A percentile compares a stretch with the other conserved stretches of the same genome.
Conservation (phyloP, 805 yeast genomes). For the Pichia nakasei region DNA sequence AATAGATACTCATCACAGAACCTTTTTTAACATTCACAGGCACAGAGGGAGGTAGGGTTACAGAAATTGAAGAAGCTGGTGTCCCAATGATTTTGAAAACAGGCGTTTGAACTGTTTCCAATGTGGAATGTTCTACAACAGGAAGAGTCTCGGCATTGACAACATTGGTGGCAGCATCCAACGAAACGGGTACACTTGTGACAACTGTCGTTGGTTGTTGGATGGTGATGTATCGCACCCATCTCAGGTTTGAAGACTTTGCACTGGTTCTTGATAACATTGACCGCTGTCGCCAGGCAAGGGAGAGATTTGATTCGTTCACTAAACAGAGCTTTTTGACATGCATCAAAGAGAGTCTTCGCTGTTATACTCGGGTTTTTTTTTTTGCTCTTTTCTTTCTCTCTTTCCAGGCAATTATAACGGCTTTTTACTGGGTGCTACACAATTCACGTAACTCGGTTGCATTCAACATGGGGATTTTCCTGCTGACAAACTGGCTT, state of each 20-base stretch:
- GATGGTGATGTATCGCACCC: constrained; percentile 12
- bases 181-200: constrained; percentile 7
- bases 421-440: no score
- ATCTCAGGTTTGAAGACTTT: neutral
- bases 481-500: no score
- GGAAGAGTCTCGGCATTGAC: neutral
- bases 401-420: no score
- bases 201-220: constrained; percentile 11
- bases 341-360: no score
- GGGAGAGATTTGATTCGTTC: no score
- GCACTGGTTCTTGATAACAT: neutral
- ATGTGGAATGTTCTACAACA: neutral
- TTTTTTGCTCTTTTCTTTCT: no score
- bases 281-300: no score
- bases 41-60: constrained; percentile 50
- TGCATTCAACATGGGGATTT: no score
- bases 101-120: constrained; percentile 13
- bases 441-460: neutral
- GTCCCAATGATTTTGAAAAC: constrained; percentile 37
- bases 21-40: constrained; percentile 43
- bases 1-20: constrained; percentile 40
- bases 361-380: no score
- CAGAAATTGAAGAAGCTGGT: constrained; percentile 39
- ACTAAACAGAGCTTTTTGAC: no score
- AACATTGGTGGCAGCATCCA: neutral